Evolutionary conservation across 345 rosid species (phyloP).

Genomic region (Ceriops tagal): DNA sequence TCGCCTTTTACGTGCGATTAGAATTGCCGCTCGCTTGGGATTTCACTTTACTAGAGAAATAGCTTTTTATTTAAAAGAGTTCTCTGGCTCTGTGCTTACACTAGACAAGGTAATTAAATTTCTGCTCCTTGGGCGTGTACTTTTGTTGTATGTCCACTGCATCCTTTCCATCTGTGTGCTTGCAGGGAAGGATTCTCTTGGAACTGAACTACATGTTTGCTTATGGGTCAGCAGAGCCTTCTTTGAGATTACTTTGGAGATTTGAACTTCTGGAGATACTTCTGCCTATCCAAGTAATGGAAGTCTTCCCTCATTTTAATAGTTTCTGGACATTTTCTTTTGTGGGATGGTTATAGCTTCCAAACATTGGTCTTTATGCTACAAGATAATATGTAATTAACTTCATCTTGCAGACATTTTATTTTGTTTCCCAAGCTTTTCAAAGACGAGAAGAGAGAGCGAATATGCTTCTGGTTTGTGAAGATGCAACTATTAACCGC

Average conservation of each 20-base stretch:
- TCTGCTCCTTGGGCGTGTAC: background rate
- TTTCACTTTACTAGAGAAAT: constrained; percentile 68
- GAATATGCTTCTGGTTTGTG: constrained; percentile 73
- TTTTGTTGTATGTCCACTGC: background rate
- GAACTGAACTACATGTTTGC: constrained; percentile 93
- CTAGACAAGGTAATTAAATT: constrained; percentile 52
- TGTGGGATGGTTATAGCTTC: too few relatives aligned
- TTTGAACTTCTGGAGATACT: constrained; percentile 77
- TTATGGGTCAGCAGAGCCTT: constrained; percentile 87
- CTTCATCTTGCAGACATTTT: constrained; percentile 54
- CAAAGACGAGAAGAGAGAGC: constrained; percentile 75
- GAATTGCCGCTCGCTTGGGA: constrained; percentile 61
- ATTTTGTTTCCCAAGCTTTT: constrained; percentile 60
- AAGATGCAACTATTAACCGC: background rate
- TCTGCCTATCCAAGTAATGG: constrained; percentile 63
- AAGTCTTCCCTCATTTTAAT: background rate
- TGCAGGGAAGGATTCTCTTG: constrained; percentile 73
- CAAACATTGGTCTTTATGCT: too few relatives aligned
- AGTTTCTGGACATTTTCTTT: background rate
- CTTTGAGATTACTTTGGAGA: constrained; percentile 77
- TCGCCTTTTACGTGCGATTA: constrained; percentile 61
- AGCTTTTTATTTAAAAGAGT: constrained; percentile 55
- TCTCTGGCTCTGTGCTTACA: constrained; percentile 45
- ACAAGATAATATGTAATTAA: background rate
- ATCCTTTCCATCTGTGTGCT: background rate